Evolutionary conservation across 768 basidiomycete genomes (phyloP), one percentile per base, ranked within the genome.

Genomic region (Xanthoconium stramineum): DNA sequence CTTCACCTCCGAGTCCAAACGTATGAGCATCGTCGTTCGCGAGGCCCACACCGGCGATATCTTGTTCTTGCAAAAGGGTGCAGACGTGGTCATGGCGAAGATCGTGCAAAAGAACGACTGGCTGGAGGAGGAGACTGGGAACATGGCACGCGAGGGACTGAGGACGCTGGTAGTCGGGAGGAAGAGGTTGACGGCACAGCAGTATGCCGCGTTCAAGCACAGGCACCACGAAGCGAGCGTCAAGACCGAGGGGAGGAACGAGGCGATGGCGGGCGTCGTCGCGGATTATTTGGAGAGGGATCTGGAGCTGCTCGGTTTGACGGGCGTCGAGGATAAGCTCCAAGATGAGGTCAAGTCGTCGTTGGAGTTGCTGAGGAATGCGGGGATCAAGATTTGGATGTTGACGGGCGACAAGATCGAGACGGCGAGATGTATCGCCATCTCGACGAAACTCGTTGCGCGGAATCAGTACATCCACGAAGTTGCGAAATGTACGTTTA

Each of bases 361-460:
- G 3, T 74, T 99, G 55, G 97, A 98, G 73, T 68, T 98, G 50
- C 71, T 99, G 60, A 77, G 95, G 61, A 98, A 98, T 69, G 97
- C 96, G 0, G 96, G 96, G 5, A 86, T 99, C 73, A 97, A 91
- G 80, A 98, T 99, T 56, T 99, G 97, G 97, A 98, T 98, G 97
- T 78, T 98, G 64, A 99, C 97, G 0, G 96, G 97, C 2, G 97
- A 99, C 73, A 99, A 98, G 77, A 93, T 98, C 48, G 97, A 99
- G 77, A 99, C 97, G 4, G 97, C 97, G 6, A 88, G 95, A 37
- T 96, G 94, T 72, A 99, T 99, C 66, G 95, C 96, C 6, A 94
- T 98, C 60, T 97, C 94, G 37, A 97, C 92, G 8, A 98, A 98
- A 69, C 76, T 98, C 49, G 97, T 98, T 9, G 88, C 92, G 24